phyloP scores from a whole-genome alignment of 768 basidiomycete species.

The Saitozyma podzolica region DNA sequence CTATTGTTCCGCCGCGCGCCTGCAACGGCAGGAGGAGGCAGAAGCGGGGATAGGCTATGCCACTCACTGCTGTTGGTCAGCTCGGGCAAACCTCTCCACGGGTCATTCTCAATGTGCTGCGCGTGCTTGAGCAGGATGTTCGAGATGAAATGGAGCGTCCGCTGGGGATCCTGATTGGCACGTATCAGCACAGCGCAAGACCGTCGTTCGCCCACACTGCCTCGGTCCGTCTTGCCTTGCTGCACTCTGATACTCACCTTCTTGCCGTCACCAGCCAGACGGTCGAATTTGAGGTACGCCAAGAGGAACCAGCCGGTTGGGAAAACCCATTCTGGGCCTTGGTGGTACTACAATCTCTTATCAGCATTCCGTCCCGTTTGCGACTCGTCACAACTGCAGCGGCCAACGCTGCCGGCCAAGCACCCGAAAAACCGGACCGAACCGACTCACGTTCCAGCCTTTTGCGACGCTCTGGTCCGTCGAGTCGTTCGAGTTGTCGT shows the following conservation, averaged over 20 bases:
- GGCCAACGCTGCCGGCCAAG: neutral
- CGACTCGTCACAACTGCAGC: constrained; percentile 30
- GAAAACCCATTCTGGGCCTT: constrained; percentile 96
- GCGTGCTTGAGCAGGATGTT: constrained; percentile 69
- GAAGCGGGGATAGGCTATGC: neutral
- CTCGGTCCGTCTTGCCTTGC: neutral
- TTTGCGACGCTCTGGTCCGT: constrained; percentile 81
- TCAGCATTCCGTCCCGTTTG: constrained; percentile 5
- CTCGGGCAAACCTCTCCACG: constrained; percentile 94
- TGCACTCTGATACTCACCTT: constrained; percentile 57
- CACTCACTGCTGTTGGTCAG: constrained; percentile 51
- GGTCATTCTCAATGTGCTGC: constrained; percentile 70
- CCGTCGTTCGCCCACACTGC: no score
- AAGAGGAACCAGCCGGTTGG: constrained; percentile 92
- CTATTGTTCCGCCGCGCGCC: no score
- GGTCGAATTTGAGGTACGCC: constrained; percentile 88
- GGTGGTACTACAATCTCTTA: constrained; percentile 41
- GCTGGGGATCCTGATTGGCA: constrained; percentile 61
- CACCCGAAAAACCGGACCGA: constrained; percentile 21
- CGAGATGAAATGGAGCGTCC: constrained; percentile 79
- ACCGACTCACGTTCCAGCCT: constrained; percentile 87
- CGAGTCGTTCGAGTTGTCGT: constrained; percentile 92
- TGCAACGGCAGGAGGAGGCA: no score
- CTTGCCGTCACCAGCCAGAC: constrained; percentile 65
- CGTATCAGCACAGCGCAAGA: neutral